These are phyloP conservation scores for Candida wancherniae DNA, from an alignment of 805 yeast genomes.

Conservation along the genomic window DNA sequence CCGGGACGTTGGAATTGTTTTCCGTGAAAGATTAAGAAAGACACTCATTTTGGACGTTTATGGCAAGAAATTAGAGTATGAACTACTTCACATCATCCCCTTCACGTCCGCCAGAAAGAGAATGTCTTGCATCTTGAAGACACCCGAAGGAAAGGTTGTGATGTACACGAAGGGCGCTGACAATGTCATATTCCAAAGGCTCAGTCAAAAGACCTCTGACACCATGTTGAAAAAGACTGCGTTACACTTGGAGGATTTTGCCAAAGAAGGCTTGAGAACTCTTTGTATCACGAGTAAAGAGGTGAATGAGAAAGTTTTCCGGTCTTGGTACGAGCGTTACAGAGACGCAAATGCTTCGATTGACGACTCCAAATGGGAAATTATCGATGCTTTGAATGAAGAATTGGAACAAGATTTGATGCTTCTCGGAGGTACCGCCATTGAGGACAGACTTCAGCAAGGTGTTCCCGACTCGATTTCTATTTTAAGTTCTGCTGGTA, in stretches of 20 bases:
- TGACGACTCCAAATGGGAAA: conserved; percentile 53
- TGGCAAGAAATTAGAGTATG: conserved; percentile 43
- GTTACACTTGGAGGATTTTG: conserved; percentile 59
- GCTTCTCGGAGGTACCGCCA: conserved; percentile 75
- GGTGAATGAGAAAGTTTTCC: conserved; percentile 41
- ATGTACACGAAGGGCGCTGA: conserved; percentile 74
- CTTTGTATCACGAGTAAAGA: conserved; percentile 62
- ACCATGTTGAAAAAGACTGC: conserved; percentile 53
- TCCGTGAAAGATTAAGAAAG: conserved; percentile 50
- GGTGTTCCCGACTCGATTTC: conserved; percentile 77
- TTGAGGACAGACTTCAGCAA: conserved; percentile 72
- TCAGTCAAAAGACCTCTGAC: conserved; percentile 37
- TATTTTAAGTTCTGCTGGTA: conserved; percentile 63
- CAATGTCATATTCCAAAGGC: conserved; percentile 51
- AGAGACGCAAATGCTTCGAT: conserved; percentile 54
- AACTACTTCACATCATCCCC: conserved; percentile 52
- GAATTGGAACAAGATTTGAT: conserved; percentile 55
- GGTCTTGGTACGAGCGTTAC: conserved; percentile 52
- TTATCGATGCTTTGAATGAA: conserved; percentile 49
- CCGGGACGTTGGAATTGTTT: conserved; percentile 64
- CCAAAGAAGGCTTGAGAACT: conserved; percentile 75
- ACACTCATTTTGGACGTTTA: conserved; percentile 41
- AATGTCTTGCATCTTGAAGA: conserved; percentile 66
- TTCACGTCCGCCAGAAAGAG: conserved; percentile 72
- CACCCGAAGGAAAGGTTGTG: conserved; percentile 38